Percentiles rank a stretch among this genome's conserved stretches.
Evolutionary conservation across 2,329 filamentous ascomycete species (phyloP).

Genomic region (Sporothrix brasiliensis): DNA sequence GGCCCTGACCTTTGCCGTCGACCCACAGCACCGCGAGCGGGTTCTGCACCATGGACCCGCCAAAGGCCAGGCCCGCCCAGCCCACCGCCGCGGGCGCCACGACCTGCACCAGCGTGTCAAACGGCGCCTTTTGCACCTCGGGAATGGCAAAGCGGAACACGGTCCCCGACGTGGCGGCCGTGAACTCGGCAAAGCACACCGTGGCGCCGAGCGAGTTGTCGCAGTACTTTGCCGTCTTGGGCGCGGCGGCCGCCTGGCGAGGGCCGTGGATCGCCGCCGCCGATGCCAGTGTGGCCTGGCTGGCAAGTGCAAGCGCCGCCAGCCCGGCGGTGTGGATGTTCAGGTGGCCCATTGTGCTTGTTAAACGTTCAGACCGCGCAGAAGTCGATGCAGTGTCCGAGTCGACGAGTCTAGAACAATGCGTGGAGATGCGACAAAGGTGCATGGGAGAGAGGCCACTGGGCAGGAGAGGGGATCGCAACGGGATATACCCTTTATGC

Average conservation of each 20-base stretch:
- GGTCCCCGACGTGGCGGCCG: conserved; percentile 36
- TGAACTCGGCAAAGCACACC: conserved; percentile 41
- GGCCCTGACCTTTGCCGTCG: no score
- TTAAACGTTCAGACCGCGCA: neutral
- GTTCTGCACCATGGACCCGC: conserved; percentile 46
- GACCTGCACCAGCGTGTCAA: conserved; percentile 46
- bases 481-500: neutral
- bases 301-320: conserved; percentile 27
- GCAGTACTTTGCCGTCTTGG: conserved; percentile 35
- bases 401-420: neutral
- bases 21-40: conserved; percentile 47
- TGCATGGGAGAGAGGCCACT: neutral
- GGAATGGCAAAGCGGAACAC: conserved; percentile 42
- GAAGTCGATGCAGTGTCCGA: no score
- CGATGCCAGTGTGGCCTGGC: conserved; percentile 5
- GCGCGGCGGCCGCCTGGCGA: neutral
- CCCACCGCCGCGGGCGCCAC: conserved; percentile 44
- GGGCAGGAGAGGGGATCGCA: neutral
- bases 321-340: neutral
- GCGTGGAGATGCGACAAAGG: no score
- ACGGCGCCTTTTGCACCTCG: conserved; percentile 40
- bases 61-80: conserved; percentile 48
- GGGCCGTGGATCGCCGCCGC: neutral
- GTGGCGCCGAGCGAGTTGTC: conserved; percentile 34
- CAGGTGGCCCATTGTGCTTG: conserved; percentile 10